Conservation (phyloP, 1,284 basidiomycete species). For the Abortiporus biennis region DNA sequence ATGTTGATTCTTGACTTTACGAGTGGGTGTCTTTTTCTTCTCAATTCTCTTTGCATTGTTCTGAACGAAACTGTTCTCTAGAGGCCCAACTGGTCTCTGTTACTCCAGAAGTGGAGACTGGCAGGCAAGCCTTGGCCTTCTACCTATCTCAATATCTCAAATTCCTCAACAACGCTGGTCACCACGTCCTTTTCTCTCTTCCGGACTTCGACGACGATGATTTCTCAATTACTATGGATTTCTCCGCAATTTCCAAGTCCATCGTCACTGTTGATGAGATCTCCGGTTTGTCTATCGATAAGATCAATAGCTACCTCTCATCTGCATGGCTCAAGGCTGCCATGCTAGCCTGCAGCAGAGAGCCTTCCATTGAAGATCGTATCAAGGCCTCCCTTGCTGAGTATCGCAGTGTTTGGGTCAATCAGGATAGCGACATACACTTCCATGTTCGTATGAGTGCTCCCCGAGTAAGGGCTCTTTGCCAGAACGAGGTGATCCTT, state of each 20-base stretch:
- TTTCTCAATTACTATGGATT: conserved; percentile 18
- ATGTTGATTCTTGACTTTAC: conserved; percentile 13
- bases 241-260: conserved; percentile 15
- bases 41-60: background rate
- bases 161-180: conserved; percentile 21
- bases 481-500: conserved; percentile 26
- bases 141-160: conserved; percentile 20
- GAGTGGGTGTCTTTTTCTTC: conserved; percentile 6
- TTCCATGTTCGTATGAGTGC: conserved; percentile 24
- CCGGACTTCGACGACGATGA: conserved; percentile 24
- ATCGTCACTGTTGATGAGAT: conserved; percentile 16
- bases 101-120: no score
- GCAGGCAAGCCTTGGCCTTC: conserved; percentile 13
- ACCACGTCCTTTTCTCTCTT: conserved; percentile 25
- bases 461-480: conserved; percentile 24
- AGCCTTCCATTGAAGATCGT: conserved; percentile 14
- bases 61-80: conserved; percentile 1
- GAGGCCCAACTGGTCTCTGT: conserved; percentile 11
- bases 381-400: conserved; percentile 25
- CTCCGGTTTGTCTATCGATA: conserved; percentile 18
- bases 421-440: conserved; percentile 13
- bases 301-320: conserved; percentile 26
- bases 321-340: conserved; percentile 26
- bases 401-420: conserved; percentile 16
- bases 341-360: conserved; percentile 16